A percentile compares a stretch with the other conserved stretches of the same genome.
These are phyloP conservation scores for Colletotrichum zoysiae DNA, from an alignment of 2,329 filamentous ascomycete species.

Conservation along the genomic window DNA sequence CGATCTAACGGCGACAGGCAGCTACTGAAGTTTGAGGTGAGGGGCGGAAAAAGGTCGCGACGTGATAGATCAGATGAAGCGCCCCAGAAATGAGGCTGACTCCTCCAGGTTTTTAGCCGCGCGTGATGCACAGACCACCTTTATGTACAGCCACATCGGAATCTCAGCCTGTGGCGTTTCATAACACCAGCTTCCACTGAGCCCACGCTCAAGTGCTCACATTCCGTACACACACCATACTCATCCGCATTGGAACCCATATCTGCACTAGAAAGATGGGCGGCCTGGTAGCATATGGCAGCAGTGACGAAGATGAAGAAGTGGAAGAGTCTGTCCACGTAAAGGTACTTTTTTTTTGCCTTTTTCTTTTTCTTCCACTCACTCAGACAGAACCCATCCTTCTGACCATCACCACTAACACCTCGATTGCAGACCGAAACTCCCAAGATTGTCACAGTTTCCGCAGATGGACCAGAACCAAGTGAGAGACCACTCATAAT, in stretches of 20 bases:
- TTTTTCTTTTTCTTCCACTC: no score
- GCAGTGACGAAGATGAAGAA: slow-evolving; percentile 64
- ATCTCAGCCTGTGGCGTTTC: slow-evolving; percentile 6
- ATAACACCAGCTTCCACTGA: neutral
- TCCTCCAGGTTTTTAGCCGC: slow-evolving; percentile 18
- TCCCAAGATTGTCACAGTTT: neutral
- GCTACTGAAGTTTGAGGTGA: slow-evolving; percentile 22
- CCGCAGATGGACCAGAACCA: neutral
- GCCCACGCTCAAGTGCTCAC: neutral
- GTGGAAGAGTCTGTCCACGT: slow-evolving; percentile 25
- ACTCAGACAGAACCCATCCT: neutral
- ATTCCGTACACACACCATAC: neutral
- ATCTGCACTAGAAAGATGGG: slow-evolving; percentile 50
- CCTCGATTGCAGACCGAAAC: slow-evolving; percentile 8
- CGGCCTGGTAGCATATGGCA: slow-evolving; percentile 63
- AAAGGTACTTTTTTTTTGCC: slow-evolving; percentile 8
- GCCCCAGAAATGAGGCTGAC: slow-evolving; percentile 26
- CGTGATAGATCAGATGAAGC: slow-evolving; percentile 29
- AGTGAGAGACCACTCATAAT: neutral
- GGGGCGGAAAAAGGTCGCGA: slow-evolving; percentile 39
- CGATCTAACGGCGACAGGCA: slow-evolving; percentile 21
- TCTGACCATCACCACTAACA: slow-evolving; percentile 13
- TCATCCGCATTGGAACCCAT: slow-evolving; percentile 42
- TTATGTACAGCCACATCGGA: neutral
- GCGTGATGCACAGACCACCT: neutral